phyloP scores from a whole-genome alignment of 305 asterid species.

The Solanum hybrid region DNA sequence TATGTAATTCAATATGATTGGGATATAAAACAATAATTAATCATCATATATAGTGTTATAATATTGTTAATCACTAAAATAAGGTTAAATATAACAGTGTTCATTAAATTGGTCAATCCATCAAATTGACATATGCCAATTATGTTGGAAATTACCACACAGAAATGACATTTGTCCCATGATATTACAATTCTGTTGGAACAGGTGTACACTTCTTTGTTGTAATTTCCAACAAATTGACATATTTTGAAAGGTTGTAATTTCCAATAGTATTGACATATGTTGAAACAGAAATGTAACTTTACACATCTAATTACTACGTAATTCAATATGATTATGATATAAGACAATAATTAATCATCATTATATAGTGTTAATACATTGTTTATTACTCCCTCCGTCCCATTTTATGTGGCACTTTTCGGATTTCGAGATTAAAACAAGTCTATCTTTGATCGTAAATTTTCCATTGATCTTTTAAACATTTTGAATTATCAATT shows the following conservation, averaged over 20 bases:
- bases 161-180: background rate
- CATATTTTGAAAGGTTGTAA: background rate
- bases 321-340: background rate
- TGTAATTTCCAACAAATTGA: background rate
- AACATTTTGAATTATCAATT: too few species aligned
- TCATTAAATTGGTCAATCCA: background rate
- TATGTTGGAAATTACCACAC: background rate
- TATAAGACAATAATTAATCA: background rate
- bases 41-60: background rate
- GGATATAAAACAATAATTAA: background rate
- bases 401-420: too few species aligned
- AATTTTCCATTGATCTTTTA: too few species aligned
- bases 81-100: background rate
- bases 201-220: background rate
- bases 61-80: too few species aligned
- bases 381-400: too few species aligned
- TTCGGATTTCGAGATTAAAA: too few species aligned
- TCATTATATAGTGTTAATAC: background rate
- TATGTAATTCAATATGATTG: background rate
- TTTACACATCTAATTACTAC: background rate
- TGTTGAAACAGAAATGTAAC: background rate
- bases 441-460: too few species aligned
- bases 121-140: background rate
- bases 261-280: background rate
- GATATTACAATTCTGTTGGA: background rate